Evolutionary conservation across 306 rosid genomes (phyloP).

Genomic region (Vigna nakashimae): DNA sequence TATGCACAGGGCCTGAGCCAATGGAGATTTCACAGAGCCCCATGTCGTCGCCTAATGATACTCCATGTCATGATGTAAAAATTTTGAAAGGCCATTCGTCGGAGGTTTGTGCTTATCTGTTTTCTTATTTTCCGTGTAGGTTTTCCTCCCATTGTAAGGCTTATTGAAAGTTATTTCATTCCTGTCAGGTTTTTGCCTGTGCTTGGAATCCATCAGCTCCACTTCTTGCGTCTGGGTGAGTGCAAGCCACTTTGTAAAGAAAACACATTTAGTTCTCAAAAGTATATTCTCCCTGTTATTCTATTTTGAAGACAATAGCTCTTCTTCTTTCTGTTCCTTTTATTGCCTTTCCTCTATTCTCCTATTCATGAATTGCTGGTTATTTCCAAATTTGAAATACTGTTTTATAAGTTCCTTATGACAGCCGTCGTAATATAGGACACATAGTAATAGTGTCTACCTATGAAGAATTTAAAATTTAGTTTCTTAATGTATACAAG

Average conservation of each 20-base stretch:
- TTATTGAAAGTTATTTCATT: conserved; percentile 22
- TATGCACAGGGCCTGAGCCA: conserved; percentile 65
- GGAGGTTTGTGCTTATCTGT: conserved; percentile 54
- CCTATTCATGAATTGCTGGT: conserved; percentile 14
- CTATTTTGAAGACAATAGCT: conserved; percentile 11
- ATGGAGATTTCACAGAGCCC: conserved; percentile 65
- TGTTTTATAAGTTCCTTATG: neutral
- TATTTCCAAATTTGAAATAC: conserved; percentile 10
- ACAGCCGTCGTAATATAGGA: neutral
- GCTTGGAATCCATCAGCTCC: conserved; percentile 79
- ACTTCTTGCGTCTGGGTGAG: conserved; percentile 83
- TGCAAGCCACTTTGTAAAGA: conserved; percentile 5
- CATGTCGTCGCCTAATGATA: conserved; percentile 41
- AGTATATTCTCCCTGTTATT: conserved; percentile 1
- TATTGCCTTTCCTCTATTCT: neutral
- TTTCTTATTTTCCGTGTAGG: conserved; percentile 9
- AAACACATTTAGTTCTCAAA: neutral
- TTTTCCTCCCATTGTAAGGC: neutral
- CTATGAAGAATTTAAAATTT: neutral
- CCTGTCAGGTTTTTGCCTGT: conserved; percentile 70
- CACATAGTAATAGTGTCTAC: neutral
- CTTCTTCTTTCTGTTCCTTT: neutral
- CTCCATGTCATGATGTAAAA: conserved; percentile 53
- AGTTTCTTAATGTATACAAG: neutral
- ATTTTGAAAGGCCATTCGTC: conserved; percentile 76